These are phyloP conservation scores for Alternaria gansuensis DNA, from an alignment of 2,329 filamentous ascomycete genomes.

Conservation along the genomic window DNA sequence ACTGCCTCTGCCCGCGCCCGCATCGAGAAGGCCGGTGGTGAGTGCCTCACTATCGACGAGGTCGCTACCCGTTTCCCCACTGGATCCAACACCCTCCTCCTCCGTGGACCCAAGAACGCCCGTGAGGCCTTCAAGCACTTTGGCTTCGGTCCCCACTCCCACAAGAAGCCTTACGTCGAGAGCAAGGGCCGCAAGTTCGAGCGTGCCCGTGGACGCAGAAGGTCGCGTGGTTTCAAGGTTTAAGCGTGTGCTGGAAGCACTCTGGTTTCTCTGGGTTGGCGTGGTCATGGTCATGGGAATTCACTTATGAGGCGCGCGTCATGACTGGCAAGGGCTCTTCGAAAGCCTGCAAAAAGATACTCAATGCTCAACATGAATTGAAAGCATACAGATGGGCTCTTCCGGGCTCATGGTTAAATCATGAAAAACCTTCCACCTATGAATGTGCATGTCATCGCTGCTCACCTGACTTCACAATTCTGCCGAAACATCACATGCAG, in stretches of 20 bases:
- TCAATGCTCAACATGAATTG: conserved; percentile 49
- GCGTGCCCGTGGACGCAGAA: conserved; percentile 97
- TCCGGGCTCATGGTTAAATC: conserved; percentile 45
- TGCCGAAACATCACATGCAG: not conserved
- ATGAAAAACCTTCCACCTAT: conserved; percentile 33
- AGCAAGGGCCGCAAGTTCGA: conserved; percentile 99
- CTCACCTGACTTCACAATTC: not conserved
- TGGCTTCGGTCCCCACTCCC: conserved; percentile 94
- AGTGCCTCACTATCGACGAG: conserved; percentile 96
- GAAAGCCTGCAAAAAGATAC: conserved; percentile 51
- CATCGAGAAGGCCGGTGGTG: conserved; percentile 91
- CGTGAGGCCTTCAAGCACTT: conserved; percentile 99
- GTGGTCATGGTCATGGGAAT: conserved; percentile 50
- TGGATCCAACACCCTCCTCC: conserved; percentile 94
- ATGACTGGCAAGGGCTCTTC: conserved; percentile 48
- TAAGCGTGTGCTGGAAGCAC: conserved; percentile 64
- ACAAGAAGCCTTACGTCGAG: conserved; percentile 98
- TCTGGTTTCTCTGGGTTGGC: conserved; percentile 52
- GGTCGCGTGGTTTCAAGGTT: conserved; percentile 99
- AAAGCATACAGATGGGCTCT: conserved; percentile 46
- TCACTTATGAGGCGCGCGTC: conserved; percentile 50
- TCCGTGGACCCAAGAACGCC: conserved; percentile 97
- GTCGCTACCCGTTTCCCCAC: conserved; percentile 94
- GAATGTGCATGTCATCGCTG: conserved; percentile 1
- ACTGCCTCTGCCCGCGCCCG: conserved; percentile 94